Evolutionary conservation across 164 flowering plant species (phyloP), one percentile per base, ranked within the genome.

Genomic region (Macadamia tetraphylla): DNA sequence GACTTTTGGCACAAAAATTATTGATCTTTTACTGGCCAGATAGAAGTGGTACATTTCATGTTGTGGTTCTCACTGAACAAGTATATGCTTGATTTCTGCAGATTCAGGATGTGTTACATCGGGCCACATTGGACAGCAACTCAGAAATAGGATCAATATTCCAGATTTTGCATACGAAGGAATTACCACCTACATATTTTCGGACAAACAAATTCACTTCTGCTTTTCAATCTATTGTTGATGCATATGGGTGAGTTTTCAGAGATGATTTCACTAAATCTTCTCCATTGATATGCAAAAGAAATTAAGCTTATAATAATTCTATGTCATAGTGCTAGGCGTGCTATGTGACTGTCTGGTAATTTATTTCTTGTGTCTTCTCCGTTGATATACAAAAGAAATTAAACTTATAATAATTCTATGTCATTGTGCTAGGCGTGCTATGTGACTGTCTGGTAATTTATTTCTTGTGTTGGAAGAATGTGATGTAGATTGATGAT

Each of bases 171-270:
- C 83, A 76, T 56, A 83, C 94, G 9, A 83, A 78, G 67, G 98
- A 93, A 66, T 71, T 70, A 10, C 96, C 98, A 31, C 97, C 98
- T 53, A 93, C 98, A 14, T 91, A 86, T 75, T 93, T 93, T 58
- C 79, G 82, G 58, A 88, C 97, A 66, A 93, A 88, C 84, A 87
- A 87, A 67, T 85, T 89, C 67, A 91, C 96, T 62, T 64, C 85
- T 76, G 83, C 96, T 61, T 89, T 85, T 72, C 98, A 93, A 72
- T 97, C 83, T 73, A 93, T 93, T 82, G 97, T 93, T 60, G 96
- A 93, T 83, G 92, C 97, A 58, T 91, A 93, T 82, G 98, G 98
- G 98, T 91, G 67, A 82, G 96, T 78, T 31, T 42, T 58, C n/a
- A 55, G 29, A 69, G 42, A 58, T 35, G 18, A 51, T 55, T 66